Base-by-base conservation (phyloP, 2,329 filamentous ascomycete species). In the Madurella fahalii region DNA sequence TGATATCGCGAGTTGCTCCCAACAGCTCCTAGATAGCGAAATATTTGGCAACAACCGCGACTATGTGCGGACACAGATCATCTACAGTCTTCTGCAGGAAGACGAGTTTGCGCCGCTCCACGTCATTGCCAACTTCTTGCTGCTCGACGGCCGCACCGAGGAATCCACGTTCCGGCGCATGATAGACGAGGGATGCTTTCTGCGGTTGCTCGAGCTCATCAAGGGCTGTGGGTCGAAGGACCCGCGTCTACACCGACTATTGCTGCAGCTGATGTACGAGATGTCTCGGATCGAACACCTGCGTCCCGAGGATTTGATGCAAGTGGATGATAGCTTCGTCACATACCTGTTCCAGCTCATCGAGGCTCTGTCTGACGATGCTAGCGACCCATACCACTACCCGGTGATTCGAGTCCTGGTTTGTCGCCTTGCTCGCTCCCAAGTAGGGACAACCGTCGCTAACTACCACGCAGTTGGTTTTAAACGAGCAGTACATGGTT, bases 401-500 rank as follows among this genome's bases (percentile, higher is more conserved):
- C 88, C 90, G 5, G 87, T 96, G 44, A 96, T 99, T 66, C 84
- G 92, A 60, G 92, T 97, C 47, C 71, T 99, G 73, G 91, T 95
- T 73, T 69, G 85, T 76, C 42, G 16, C 4, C 17, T 16, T 9
- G 37, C 9, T 2, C 3, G 42, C 4, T 16, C 34, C 34, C 34
- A 3, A 37, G 15, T 5, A 9, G 20, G 5, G 16, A 16, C 31
- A 9, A 16, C 13, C 5, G 17, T 20, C 12, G 47, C 58, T 63
- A 50, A 61, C 53, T 2, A 15, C 12, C 25, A 25, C 9, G 46
- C 61, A 95, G 90, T 82, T 99, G 64, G 92, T 97, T 30, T 74
- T 99, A 61, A 99, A 99, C 71, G 94, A 99, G 71, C 94, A 99
- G 72, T 99, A 96, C 72, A 95, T 99, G 89, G 85, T 97, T 52